phyloP scores from a whole-genome alignment of 2,329 filamentous ascomycete species.

The Ploettnerulaceae sp. region DNA sequence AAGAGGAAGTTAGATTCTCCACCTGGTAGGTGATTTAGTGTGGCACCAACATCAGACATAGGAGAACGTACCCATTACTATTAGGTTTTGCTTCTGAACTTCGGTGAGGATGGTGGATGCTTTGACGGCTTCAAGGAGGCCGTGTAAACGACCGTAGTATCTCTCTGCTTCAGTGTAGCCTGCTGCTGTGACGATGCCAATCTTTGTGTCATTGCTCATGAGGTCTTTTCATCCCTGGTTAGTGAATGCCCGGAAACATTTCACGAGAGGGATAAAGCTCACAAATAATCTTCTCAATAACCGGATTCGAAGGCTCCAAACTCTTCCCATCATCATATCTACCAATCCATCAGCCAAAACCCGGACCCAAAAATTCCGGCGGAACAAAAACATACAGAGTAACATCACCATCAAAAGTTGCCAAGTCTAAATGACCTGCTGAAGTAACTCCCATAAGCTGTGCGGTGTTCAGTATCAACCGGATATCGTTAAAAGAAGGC shows the following conservation, averaged over 20 bases:
- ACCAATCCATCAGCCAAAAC: constrained; percentile 19
- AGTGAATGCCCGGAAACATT: constrained; percentile 18
- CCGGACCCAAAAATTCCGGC: constrained; percentile 65
- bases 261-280: background rate
- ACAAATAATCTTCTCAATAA: constrained; percentile 59
- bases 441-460: constrained; percentile 88
- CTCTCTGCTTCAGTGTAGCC: constrained; percentile 84
- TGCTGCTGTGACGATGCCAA: constrained; percentile 94
- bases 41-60: background rate
- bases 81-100: constrained; percentile 68
- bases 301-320: constrained; percentile 68
- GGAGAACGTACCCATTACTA: constrained; percentile 65
- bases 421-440: constrained; percentile 67
- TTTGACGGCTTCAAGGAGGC: constrained; percentile 75
- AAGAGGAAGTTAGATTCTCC: constrained; percentile 97
- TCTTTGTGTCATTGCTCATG: constrained; percentile 70
- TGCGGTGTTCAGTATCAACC: constrained; percentile 88
- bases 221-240: constrained; percentile 46
- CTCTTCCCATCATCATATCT: constrained; percentile 75
- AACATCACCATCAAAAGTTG: constrained; percentile 97
- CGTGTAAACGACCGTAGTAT: constrained; percentile 84
- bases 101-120: constrained; percentile 53
- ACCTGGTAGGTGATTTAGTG: constrained; percentile 36
- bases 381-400: constrained; percentile 56
- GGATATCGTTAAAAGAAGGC: constrained; percentile 94